Evolutionary conservation across 2,329 filamentous ascomycete genomes (phyloP).

Genomic region (Alternaria ethzedia): DNA sequence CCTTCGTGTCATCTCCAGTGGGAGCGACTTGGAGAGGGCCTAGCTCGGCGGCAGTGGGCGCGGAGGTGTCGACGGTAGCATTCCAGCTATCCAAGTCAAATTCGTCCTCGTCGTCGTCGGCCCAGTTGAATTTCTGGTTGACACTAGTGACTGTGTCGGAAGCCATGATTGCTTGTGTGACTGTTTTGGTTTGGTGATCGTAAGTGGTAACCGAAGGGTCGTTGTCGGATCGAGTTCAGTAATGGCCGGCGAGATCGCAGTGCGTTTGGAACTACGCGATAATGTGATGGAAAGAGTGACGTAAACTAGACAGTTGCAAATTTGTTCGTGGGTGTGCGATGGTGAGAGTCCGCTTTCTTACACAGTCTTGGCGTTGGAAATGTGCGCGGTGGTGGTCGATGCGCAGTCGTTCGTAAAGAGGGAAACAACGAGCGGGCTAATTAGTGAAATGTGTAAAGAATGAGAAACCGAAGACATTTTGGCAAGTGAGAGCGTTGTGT

Average conservation of each 20-base stretch:
- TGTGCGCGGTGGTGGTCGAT: background rate
- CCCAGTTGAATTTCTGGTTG: slow-evolving; percentile 21
- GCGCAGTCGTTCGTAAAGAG: background rate
- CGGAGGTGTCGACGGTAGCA: slow-evolving; percentile 20
- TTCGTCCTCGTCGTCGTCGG: slow-evolving; percentile 33
- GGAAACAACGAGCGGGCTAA: background rate
- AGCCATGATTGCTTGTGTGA: slow-evolving; percentile 7
- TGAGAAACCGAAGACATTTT: background rate
- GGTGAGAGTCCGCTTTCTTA: background rate
- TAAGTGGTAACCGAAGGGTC: background rate
- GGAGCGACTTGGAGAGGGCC: slow-evolving; percentile 11
- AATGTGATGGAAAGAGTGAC: background rate
- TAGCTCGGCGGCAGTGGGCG: slow-evolving; percentile 7
- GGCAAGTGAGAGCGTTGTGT: background rate
- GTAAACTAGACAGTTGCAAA: background rate
- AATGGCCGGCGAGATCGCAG: background rate
- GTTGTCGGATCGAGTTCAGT: background rate
- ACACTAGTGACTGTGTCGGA: background rate
- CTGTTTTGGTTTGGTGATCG: background rate
- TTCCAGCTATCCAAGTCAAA: slow-evolving; percentile 22
- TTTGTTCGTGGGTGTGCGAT: background rate
- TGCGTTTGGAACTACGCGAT: background rate
- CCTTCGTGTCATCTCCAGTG: background rate
- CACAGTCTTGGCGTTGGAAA: background rate
- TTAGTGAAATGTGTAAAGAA: background rate